Evolutionary conservation across 1,284 basidiomycete genomes (phyloP).

Genomic region (Pseudozyma sp.): DNA sequence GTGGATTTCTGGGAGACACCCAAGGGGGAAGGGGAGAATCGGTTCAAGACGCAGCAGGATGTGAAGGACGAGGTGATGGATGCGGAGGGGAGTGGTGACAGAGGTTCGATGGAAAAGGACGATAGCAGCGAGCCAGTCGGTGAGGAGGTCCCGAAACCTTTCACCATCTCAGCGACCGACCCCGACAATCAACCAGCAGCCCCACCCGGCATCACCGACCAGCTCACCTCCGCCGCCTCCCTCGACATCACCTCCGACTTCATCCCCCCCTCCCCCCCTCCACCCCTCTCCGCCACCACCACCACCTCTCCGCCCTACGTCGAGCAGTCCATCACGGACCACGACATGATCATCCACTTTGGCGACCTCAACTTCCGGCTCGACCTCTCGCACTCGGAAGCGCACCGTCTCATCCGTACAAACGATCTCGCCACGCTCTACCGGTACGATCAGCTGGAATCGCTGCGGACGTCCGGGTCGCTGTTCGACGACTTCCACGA

Average conservation of each 20-base stretch:
- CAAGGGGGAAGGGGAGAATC: constrained; percentile 77
- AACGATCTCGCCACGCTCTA: constrained; percentile 72
- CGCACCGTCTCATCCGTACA: constrained; percentile 71
- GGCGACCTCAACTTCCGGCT: constrained; percentile 96
- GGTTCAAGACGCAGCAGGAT: constrained; percentile 19
- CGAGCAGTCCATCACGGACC: constrained; percentile 33
- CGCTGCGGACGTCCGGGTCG: constrained; percentile 22
- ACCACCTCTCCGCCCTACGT: background rate
- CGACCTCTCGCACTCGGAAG: constrained; percentile 84
- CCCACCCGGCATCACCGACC: constrained; percentile 1
- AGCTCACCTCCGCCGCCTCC: constrained; percentile 1
- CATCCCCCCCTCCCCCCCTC: background rate
- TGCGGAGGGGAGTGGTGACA: background rate
- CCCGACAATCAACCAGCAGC: background rate
- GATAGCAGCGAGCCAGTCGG: background rate
- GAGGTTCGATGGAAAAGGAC: background rate
- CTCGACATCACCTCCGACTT: constrained; percentile 1
- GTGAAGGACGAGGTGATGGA: constrained; percentile 3
- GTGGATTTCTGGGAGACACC: constrained; percentile 74
- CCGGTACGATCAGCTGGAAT: constrained; percentile 75
- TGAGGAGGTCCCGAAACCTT: background rate
- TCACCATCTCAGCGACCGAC: background rate
- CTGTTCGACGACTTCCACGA: constrained; percentile 89
- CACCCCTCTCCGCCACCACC: constrained; percentile 2
- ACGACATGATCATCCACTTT: constrained; percentile 81